Base-by-base conservation (phyloP, 2,329 filamentous ascomycete genomes). In the Aspergillus piperis region DNA sequence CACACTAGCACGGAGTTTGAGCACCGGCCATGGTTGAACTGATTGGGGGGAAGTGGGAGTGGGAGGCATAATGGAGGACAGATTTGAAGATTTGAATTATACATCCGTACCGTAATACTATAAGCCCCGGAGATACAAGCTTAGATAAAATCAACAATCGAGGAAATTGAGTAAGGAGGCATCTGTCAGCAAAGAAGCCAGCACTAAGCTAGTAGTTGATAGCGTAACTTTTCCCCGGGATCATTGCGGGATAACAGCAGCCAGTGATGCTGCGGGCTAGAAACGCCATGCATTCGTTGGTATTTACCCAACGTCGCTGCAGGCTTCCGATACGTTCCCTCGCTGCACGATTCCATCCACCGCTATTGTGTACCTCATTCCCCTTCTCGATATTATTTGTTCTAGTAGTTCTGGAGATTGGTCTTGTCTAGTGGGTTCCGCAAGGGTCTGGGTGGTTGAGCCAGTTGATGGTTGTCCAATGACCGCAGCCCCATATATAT, bases 391-490 rank as follows among this genome's bases (percentile, higher is more conserved):
- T 50, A 5, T 13, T 23, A 15, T 50, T 27, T 30, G 15, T 27
- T 27, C 25, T 11, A 27, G 13, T 50, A 17, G 5, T 23, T 19
- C 41, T 44, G 15, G 19, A 11, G 8, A 25, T 49, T 19, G 47
- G 47, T 30, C 47, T 30, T 50, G 25, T 8, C 25, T 15, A 32
- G 25, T 50, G 41, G 39, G 41, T 27, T 30, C 25, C 47, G 23
- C 47, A 30, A 50, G 47, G 47, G 47, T 50, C 47, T 30, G 41
- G 41, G 41, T 17, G 47, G 23, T 30, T 19, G 25, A 50, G 23
- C 53, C 10, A 38, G n/a, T 36, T 25, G 54, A 57, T 63, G 41
- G 41, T 62, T 54, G 30, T 60, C 63, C 61, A 63, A 64, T 65
- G n/a, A 54, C 17, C 27, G 39, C 48, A 13, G 38, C 5, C 17